Conservation (phyloP, 1,139 yeast genomes). For the Geotrichum fermentans region DNA sequence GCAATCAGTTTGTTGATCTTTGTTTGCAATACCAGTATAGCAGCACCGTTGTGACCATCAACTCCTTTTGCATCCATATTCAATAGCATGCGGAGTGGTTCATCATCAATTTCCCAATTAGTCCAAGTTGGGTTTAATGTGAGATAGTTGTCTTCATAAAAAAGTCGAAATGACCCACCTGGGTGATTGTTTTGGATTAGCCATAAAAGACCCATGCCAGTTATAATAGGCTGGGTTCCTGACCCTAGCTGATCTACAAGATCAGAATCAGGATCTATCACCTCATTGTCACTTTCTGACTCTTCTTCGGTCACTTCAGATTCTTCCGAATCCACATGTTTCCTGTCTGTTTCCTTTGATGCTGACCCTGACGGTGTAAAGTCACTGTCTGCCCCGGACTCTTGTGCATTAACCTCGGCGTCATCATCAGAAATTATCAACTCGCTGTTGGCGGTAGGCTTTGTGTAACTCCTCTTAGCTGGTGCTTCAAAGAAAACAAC, state of each 20-base stretch:
- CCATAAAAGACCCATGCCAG: conserved; percentile 7
- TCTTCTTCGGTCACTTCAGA: too few relatives aligned
- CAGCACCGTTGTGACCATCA: not conserved
- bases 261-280: not conserved
- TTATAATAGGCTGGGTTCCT: conserved; percentile 13
- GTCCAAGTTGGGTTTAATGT: conserved; percentile 8
- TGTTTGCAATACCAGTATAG: not conserved
- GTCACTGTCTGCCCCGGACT: too few relatives aligned
- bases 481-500: not conserved
- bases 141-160: conserved; percentile 1
- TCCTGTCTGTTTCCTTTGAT: too few relatives aligned
- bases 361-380: too few relatives aligned
- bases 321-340: too few relatives aligned
- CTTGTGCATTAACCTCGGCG: too few relatives aligned
- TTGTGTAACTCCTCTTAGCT: too few relatives aligned
- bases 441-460: too few relatives aligned
- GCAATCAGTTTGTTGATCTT: not conserved
- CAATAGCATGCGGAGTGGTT: too few relatives aligned
- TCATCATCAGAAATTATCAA: too few relatives aligned
- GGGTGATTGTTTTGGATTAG: conserved; percentile 12
- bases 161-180: conserved; percentile 12
- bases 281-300: too few relatives aligned
- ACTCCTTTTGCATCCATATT: too few relatives aligned
- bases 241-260: conserved; percentile 7
- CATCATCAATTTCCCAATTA: not conserved